Percentiles rank a stretch among this genome's conserved stretches.
phyloP scores from a whole-genome alignment of 345 rosid genomes.

The Pseudoturritis turrita region DNA sequence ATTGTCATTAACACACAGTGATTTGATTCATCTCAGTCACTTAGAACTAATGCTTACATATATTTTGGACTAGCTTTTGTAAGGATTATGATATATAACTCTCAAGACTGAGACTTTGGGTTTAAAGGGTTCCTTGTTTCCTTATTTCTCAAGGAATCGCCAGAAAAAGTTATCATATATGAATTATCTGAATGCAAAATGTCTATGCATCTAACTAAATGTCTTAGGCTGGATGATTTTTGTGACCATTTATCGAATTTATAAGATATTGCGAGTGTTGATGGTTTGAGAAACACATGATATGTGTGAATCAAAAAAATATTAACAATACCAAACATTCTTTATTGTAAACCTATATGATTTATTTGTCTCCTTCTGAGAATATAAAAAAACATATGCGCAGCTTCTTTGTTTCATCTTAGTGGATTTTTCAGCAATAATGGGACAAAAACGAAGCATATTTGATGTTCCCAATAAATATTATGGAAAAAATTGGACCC shows the following conservation, averaged over 20 bases:
- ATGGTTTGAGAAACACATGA: neutral
- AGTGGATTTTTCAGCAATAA: conserved; percentile 1
- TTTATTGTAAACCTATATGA: too few species aligned
- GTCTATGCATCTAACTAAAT: neutral
- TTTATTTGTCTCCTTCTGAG: conserved; percentile 1
- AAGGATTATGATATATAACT: neutral
- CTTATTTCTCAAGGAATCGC: neutral
- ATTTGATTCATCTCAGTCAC: neutral
- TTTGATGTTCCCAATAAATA: conserved; percentile 26
- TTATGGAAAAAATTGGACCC: conserved; percentile 14
- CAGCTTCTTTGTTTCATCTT: neutral
- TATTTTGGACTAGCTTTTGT: neutral
- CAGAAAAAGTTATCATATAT: too few species aligned
- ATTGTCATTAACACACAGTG: neutral
- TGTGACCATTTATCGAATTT: too few species aligned
- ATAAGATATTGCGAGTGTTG: neutral
- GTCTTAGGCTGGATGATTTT: too few species aligned
- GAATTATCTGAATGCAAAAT: too few species aligned
- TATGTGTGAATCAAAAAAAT: neutral
- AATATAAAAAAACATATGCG: neutral
- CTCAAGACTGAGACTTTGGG: neutral
- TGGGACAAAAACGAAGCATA: conserved; percentile 31
- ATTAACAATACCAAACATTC: neutral
- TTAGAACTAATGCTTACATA: neutral
- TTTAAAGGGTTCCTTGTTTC: neutral